phyloP scores from a whole-genome alignment of 2,329 filamentous ascomycete species.

The Aspergillus pseudonomiae region DNA sequence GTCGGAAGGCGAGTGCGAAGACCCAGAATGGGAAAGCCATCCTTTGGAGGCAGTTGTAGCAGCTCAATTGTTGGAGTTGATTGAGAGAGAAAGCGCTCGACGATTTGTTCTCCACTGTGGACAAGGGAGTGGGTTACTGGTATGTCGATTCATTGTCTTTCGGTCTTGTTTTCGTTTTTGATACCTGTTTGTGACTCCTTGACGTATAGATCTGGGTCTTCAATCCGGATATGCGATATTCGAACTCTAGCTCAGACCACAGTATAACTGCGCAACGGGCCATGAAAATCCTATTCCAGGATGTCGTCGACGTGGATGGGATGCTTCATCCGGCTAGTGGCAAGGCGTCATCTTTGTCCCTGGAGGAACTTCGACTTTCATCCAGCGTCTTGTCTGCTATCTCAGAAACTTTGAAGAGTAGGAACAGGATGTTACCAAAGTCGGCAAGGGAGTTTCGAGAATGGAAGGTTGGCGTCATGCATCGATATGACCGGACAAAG shows the following conservation, averaged over 20 bases:
- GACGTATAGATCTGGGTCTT: constrained; percentile 59
- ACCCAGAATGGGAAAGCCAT: constrained; percentile 32
- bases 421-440: constrained; percentile 50
- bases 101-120: constrained; percentile 56
- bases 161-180: background rate
- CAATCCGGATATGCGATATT: constrained; percentile 61
- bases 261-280: constrained; percentile 49
- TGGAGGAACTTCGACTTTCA: constrained; percentile 54
- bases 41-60: constrained; percentile 48
- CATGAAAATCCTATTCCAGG: constrained; percentile 61
- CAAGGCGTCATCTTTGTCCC: constrained; percentile 42
- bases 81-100: constrained; percentile 59
- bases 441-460: constrained; percentile 56
- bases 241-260: constrained; percentile 44
- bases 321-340: constrained; percentile 41
- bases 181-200: background rate
- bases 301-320: constrained; percentile 33
- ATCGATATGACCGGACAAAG: constrained; percentile 45
- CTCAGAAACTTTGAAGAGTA: constrained; percentile 38
- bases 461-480: constrained; percentile 58
- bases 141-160: constrained; percentile 25
- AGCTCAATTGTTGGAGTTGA: constrained; percentile 58
- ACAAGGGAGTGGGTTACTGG: constrained; percentile 39
- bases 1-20: constrained; percentile 36
- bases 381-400: constrained; percentile 42